A percentile compares a stretch with the other conserved stretches of the same genome.
Evolutionary conservation across 305 asterid species (phyloP).

Genomic region (Nicotiana rustica): DNA sequence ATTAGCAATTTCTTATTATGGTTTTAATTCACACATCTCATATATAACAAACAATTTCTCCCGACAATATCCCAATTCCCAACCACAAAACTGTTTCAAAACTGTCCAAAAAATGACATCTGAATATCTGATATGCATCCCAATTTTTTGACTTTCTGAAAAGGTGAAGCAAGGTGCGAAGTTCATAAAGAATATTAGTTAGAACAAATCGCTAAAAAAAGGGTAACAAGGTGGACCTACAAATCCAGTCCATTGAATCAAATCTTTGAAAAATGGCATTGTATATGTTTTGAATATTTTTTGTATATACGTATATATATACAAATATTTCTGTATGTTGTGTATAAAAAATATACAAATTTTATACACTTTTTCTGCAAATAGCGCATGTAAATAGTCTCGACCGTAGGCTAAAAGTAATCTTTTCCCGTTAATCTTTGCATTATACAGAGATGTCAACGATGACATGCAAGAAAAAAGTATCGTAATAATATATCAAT

Average conservation of each 20-base stretch:
- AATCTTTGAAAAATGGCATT: too few relatives aligned
- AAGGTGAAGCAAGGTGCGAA: constrained; percentile 23
- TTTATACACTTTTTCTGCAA: too few relatives aligned
- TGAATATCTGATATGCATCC: background rate
- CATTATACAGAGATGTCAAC: background rate
- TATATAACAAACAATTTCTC: background rate
- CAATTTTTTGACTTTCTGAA: background rate
- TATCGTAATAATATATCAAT: too few relatives aligned
- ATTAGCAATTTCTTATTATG: too few relatives aligned
- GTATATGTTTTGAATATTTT: too few relatives aligned
- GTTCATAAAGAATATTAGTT: background rate
- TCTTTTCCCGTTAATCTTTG: background rate
- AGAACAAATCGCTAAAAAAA: background rate
- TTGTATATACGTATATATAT: too few relatives aligned
- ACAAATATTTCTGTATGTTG: too few relatives aligned
- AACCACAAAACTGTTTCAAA: background rate
- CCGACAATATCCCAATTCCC: background rate
- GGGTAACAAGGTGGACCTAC: constrained; percentile 19
- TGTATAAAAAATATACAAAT: too few relatives aligned
- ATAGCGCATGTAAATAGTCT: too few relatives aligned
- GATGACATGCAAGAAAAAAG: background rate
- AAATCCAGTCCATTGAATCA: constrained; percentile 18
- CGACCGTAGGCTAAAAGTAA: too few relatives aligned
- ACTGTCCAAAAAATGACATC: background rate
- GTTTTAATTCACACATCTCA: too few relatives aligned